Base-by-base conservation (phyloP, 345 rosid species). In the Hypericum androsaemum region DNA sequence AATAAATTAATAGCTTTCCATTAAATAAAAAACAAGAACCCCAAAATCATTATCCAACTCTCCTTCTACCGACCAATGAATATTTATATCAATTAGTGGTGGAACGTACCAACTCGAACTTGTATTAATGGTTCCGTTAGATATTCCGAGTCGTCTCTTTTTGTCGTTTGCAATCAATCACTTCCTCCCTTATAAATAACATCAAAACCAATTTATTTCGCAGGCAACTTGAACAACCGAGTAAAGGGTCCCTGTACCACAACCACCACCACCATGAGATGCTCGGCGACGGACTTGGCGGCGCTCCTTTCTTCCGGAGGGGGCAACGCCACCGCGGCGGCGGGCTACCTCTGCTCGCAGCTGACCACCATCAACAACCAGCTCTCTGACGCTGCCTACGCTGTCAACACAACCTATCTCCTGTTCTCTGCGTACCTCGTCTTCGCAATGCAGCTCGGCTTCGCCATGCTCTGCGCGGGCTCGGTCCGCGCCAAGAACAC, bases 371-470 rank as follows among this genome's bases (percentile, higher is more conserved):
- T 80, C 12, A 28, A 70, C 68, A 47, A 54, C 49, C 67, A 75
- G 48, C 68, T 80, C 54, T 60, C 54, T 5, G 86, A 80, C 75
- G 62, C 76, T 0, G 39, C 62, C 54, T 71, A 69, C 40, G 86
- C 86, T 2, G 22, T 80, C 49, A 74, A 80, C 68, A 74, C 60
- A 73, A 80, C 86, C 7, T 80, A 77, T 52, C 82, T 80, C 45
- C 82, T 80, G 71, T 80, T 77, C 79, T 80, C 86, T 0, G 78
- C 86, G n/a, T 80, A 80, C 60, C 71, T 80, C 9, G 86, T 80
- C 59, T 80, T 80, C 57, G 80, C 86, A 55, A 80, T 80, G 86
- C 83, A 77, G 39, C 62, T 74, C 13, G 78, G 78, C 7, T 73
- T 66, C 47, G 74, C 74, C 67, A 65, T 65, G 60, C 60, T 65